These are phyloP conservation scores for Trichoderma endophyticum DNA, from an alignment of 2,329 filamentous ascomycete genomes.

Conservation along the genomic window DNA sequence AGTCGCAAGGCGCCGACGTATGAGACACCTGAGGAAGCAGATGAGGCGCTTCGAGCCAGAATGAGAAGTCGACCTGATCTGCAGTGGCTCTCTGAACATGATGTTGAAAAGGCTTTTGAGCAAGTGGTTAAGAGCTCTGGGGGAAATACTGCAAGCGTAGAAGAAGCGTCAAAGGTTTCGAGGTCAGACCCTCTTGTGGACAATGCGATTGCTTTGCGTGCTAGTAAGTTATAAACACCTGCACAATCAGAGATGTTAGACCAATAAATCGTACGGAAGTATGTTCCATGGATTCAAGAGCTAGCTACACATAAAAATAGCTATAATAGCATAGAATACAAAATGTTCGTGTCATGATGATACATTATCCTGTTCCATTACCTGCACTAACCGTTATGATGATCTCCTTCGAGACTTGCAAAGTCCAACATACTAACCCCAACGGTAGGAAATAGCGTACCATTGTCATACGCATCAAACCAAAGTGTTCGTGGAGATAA, in stretches of 20 bases:
- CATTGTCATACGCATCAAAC: not conserved
- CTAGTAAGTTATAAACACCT: not conserved
- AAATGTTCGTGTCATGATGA: not conserved
- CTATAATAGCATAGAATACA: not conserved
- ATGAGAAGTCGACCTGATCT: constrained; percentile 19
- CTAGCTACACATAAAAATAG: not conserved
- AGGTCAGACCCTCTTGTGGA: not conserved
- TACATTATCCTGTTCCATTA: not conserved
- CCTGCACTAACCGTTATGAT: not conserved
- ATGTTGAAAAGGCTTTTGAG: constrained; percentile 17
- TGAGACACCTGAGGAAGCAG: constrained; percentile 9
- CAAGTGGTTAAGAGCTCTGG: not conserved
- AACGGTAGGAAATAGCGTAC: not conserved
- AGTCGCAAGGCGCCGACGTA: not conserved
- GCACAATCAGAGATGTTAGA: not conserved
- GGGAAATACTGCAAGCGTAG: too few relatives aligned
- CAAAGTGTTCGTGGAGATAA: not conserved
- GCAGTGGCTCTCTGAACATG: constrained; percentile 21
- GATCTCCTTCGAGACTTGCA: not conserved
- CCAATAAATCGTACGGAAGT: not conserved
- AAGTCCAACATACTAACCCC: not conserved
- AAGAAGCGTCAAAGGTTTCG: too few relatives aligned
- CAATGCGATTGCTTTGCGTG: not conserved
- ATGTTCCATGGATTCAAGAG: not conserved
- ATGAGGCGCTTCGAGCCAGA: constrained; percentile 13